Percentiles rank a stretch among this genome's conserved stretches.
Evolutionary conservation across 2,329 filamentous ascomycete genomes (phyloP).

Genomic region (Alternaria infectoria): DNA sequence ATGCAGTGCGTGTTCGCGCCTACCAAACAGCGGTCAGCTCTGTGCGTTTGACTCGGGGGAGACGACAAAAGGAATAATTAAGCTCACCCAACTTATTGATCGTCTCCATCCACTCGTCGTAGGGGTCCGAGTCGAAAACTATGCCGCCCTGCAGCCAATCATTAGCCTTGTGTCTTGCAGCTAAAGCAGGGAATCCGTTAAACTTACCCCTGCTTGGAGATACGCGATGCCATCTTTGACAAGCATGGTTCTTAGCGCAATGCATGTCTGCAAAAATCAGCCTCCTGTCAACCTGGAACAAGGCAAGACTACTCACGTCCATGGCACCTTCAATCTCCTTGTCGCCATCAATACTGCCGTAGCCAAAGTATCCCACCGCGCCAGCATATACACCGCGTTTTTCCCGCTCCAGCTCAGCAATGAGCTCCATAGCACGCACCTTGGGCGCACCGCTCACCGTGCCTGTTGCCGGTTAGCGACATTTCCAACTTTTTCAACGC

Average conservation of each 20-base stretch:
- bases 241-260: conserved; percentile 88
- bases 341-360: conserved; percentile 71
- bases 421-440: conserved; percentile 95
- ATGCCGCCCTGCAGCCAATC: conserved; percentile 41
- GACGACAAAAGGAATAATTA: conserved; percentile 6
- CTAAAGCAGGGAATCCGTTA: conserved; percentile 27
- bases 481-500: conserved; percentile 12
- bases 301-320: conserved; percentile 61
- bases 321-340: conserved; percentile 78
- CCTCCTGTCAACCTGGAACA: conserved; percentile 21
- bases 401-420: conserved; percentile 90
- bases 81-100: conserved; percentile 83
- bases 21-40: conserved; percentile 32
- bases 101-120: conserved; percentile 94
- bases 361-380: conserved; percentile 96
- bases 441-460: conserved; percentile 96
- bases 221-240: conserved; percentile 91
- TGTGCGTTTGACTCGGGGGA: conserved; percentile 4
- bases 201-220: conserved; percentile 84
- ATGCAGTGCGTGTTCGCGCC: conserved; percentile 86
- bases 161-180: conserved; percentile 19
- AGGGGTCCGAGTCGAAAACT: conserved; percentile 76
- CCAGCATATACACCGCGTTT: conserved; percentile 96
- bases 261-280: conserved; percentile 58
- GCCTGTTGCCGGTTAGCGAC: conserved; percentile 23